A percentile compares a stretch with the other conserved stretches of the same genome.
phyloP scores from a whole-genome alignment of 768 basidiomycete species.

The Podaxis pistillaris region DNA sequence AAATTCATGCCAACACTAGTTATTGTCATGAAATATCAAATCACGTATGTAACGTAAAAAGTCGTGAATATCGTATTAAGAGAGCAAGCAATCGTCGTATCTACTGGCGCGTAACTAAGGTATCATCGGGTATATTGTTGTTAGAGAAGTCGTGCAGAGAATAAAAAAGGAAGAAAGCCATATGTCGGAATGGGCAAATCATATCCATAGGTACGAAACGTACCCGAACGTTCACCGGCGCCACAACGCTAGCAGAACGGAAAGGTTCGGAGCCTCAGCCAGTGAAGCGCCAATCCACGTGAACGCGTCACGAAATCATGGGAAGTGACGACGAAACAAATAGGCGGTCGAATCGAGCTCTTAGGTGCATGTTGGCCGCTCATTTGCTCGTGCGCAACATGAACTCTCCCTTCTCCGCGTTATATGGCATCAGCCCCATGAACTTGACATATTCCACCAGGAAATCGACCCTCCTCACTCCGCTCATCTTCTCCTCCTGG shows the following conservation, averaged over 20 bases:
- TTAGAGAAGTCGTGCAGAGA: not conserved
- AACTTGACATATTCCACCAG: constrained; percentile 10
- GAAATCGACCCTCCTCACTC: constrained; percentile 7
- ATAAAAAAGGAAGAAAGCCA: not conserved
- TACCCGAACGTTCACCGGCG: not conserved
- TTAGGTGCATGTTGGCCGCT: not conserved
- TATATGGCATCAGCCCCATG: constrained; percentile 3
- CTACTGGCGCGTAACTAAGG: not conserved
- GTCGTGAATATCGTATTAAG: not conserved
- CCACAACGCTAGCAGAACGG: constrained; percentile 1
- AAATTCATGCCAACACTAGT: too few species aligned
- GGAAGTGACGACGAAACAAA: not conserved
- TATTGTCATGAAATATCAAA: too few species aligned
- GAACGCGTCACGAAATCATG: not conserved
- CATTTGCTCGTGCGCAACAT: constrained; percentile 6
- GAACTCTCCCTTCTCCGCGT: constrained; percentile 8
- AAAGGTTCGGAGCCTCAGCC: not conserved
- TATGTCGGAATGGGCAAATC: not conserved
- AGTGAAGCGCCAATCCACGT: not conserved
- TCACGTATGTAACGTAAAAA: not conserved
- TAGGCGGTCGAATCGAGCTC: not conserved
- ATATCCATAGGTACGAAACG: not conserved
- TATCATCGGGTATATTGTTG: not conserved
- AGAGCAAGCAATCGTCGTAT: not conserved
- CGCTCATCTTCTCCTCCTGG: constrained; percentile 10